Evolutionary conservation across 305 asterid genomes (phyloP).

Genomic region (Euphrasia arctica): DNA sequence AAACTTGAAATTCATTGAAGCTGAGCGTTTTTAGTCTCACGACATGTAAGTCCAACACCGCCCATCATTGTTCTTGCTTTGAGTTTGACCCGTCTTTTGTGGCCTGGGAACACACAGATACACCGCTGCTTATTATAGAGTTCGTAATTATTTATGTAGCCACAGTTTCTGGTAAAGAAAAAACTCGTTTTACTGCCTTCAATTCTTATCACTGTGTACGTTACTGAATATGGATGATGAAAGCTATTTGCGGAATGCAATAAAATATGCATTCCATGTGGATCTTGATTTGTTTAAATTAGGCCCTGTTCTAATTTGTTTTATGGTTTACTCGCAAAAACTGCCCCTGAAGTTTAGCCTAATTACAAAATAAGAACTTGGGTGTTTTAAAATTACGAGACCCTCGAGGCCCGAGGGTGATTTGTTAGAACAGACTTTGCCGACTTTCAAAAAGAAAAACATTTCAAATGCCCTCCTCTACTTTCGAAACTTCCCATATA

Average conservation of each 20-base stretch:
- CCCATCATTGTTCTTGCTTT: slow-evolving; percentile 27
- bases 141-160: background rate
- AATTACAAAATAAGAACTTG: too few species aligned
- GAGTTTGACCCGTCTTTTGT: slow-evolving; percentile 36
- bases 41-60: slow-evolving; percentile 26
- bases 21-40: slow-evolving; percentile 31
- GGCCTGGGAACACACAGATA: slow-evolving; percentile 31
- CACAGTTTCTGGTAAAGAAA: slow-evolving; percentile 27
- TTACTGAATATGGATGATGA: background rate
- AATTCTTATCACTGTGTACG: slow-evolving; percentile 20
- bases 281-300: background rate
- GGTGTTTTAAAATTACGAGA: too few species aligned
- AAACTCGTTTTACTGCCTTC: background rate
- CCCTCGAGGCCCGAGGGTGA: too few species aligned
- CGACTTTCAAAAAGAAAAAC: too few species aligned
- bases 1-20: slow-evolving; percentile 29
- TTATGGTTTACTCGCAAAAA: too few species aligned
- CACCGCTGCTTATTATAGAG: background rate
- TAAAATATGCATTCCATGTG: background rate
- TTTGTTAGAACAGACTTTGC: too few species aligned
- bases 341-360: too few species aligned
- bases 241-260: background rate
- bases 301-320: too few species aligned
- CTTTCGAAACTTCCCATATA: too few species aligned
- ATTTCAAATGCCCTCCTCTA: too few species aligned